Conservation (phyloP, 352 stramenopile genomes). For the Phytophthora chlamydospora region DNA sequence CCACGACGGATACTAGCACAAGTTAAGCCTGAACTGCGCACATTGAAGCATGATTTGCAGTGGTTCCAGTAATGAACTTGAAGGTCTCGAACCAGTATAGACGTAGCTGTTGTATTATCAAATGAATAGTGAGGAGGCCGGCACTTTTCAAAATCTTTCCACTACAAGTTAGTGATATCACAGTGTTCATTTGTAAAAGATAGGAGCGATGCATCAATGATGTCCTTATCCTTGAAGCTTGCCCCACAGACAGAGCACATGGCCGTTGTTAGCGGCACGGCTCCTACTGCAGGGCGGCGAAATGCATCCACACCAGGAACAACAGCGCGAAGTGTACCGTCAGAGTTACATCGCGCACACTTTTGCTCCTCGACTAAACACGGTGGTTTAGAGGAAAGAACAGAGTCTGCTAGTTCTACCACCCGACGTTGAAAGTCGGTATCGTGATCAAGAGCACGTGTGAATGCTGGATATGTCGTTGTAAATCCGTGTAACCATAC, state of each 20-base stretch:
- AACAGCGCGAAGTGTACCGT: background rate
- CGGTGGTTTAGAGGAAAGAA: background rate
- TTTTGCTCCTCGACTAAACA: background rate
- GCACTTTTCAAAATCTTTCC: conserved; percentile 12
- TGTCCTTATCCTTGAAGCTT: conserved; percentile 5
- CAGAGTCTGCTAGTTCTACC: background rate
- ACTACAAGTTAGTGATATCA: background rate
- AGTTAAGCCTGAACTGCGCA: background rate
- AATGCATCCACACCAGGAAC: conserved; percentile 14
- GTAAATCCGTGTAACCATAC: conserved; percentile 38
- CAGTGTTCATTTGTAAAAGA: background rate
- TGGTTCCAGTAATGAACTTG: conserved; percentile 3
- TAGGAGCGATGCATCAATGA: conserved; percentile 3
- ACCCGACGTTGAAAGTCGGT: background rate
- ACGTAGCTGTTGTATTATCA: no score
- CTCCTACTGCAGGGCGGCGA: background rate
- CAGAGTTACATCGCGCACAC: background rate
- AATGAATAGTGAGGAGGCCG: background rate
- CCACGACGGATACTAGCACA: no score
- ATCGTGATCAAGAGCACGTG: background rate
- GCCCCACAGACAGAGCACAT: background rate
- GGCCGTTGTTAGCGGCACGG: background rate
- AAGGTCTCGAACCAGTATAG: conserved; percentile 1
- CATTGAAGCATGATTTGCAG: background rate
- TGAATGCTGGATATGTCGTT: conserved; percentile 6